Conservation (phyloP, 495 filamentous ascomycete species). For the Aspergillus baeticus region DNA sequence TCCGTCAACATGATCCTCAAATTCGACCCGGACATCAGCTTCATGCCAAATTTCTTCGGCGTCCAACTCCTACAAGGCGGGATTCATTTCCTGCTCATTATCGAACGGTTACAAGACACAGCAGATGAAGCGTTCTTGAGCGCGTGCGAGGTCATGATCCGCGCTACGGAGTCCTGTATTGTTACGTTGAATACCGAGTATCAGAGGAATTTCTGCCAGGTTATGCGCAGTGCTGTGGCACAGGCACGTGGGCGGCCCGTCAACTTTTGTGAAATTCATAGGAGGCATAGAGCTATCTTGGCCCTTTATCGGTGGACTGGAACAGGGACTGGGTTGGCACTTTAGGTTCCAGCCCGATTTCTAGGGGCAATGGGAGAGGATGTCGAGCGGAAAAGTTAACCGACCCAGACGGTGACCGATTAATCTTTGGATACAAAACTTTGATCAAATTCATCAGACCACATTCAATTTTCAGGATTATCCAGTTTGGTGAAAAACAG, state of each 20-base stretch:
- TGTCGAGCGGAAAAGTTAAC: too few species aligned
- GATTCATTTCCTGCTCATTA: slow-evolving; percentile 74
- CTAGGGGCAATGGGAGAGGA: too few species aligned
- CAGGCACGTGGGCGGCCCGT: slow-evolving; percentile 72
- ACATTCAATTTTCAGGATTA: not conserved
- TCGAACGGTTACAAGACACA: slow-evolving; percentile 76
- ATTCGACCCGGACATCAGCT: slow-evolving; percentile 77
- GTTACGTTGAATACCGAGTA: slow-evolving; percentile 83
- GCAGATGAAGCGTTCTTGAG: slow-evolving; percentile 76
- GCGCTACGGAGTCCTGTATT: slow-evolving; percentile 80
- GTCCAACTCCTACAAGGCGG: slow-evolving; percentile 81
- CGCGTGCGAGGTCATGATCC: slow-evolving; percentile 82
- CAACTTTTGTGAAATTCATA: slow-evolving; percentile 73
- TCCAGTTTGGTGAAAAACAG: not conserved
- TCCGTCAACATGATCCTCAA: slow-evolving; percentile 78
- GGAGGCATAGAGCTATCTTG: slow-evolving; percentile 67
- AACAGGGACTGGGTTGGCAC: slow-evolving; percentile 69
- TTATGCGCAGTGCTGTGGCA: slow-evolving; percentile 78
- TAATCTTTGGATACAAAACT: too few species aligned
- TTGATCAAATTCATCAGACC: too few species aligned
- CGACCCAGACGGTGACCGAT: too few species aligned
- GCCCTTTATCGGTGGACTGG: slow-evolving; percentile 76
- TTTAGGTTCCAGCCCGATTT: too few species aligned
- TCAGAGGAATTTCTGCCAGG: slow-evolving; percentile 78
- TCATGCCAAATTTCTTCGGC: slow-evolving; percentile 88